Percentiles rank a stretch among this genome's conserved stretches.
Conservation (phyloP, 306 rosid genomes). For the Vigna angularis region DNA sequence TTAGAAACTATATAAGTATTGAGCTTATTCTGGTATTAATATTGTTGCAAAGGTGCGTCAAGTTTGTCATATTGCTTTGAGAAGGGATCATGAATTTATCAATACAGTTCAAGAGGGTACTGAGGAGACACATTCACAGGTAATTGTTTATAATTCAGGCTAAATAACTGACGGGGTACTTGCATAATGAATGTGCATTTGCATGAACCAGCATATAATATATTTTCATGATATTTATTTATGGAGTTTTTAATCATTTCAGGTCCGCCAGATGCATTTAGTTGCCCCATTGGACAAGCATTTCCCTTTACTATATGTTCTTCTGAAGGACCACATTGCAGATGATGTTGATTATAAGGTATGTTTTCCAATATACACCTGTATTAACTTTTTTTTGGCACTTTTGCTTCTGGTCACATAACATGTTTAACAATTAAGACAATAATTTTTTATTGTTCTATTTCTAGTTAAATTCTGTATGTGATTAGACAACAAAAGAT, state of each 20-base stretch:
- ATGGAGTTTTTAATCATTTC: constrained; percentile 53
- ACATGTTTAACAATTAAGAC: constrained; percentile 24
- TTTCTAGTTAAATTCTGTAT: constrained; percentile 23
- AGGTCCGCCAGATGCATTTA: constrained; percentile 81
- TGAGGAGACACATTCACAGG: constrained; percentile 96
- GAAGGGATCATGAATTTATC: constrained; percentile 87
- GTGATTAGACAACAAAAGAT: neutral
- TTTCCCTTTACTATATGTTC: constrained; percentile 66
- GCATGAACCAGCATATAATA: constrained; percentile 5
- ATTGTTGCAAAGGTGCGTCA: constrained; percentile 80
- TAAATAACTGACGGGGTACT: constrained; percentile 6
- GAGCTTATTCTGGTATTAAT: constrained; percentile 30
- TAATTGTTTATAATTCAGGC: constrained; percentile 34
- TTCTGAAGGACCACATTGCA: constrained; percentile 88
- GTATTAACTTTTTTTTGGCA: neutral
- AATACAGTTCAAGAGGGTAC: constrained; percentile 86
- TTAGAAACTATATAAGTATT: constrained; percentile 8
- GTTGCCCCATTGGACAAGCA: constrained; percentile 89
- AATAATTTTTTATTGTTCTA: constrained; percentile 1
- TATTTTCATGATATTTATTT: constrained; percentile 25
- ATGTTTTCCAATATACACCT: constrained; percentile 38
- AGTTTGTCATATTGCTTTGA: constrained; percentile 89
- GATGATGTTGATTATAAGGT: constrained; percentile 95
- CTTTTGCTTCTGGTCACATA: neutral
- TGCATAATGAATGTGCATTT: neutral